Conservation (phyloP, 176 grass and related monocot genomes). For the Elaeis guineensis region DNA sequence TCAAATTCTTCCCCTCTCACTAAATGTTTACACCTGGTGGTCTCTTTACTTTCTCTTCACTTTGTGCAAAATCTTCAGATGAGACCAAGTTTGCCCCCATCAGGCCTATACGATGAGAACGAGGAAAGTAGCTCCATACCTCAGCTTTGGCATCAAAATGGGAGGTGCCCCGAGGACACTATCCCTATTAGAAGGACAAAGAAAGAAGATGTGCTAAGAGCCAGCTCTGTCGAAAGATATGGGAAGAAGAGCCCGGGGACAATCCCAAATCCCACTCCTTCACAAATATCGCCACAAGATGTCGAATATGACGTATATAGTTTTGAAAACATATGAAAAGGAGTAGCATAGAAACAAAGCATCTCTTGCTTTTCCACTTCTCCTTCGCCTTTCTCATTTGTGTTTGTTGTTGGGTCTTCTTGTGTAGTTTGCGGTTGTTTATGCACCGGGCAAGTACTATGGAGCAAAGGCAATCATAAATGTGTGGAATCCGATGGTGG, state of each 20-base stretch:
- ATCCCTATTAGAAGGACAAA: constrained; percentile 58
- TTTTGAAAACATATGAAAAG: too few relatives aligned
- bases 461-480: constrained; percentile 88
- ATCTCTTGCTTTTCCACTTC: background rate
- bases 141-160: constrained; percentile 61
- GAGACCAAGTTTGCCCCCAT: constrained; percentile 4
- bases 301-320: too few relatives aligned
- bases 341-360: too few relatives aligned
- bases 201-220: constrained; percentile 43
- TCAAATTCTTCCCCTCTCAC: background rate
- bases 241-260: constrained; percentile 30
- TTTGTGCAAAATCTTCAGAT: background rate
- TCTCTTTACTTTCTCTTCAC: background rate
- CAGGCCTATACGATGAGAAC: constrained; percentile 8
- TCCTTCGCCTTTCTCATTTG: too few relatives aligned
- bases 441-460: constrained; percentile 79
- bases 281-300: background rate
- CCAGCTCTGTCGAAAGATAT: constrained; percentile 43
- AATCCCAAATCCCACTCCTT: constrained; percentile 30
- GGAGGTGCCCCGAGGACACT: constrained; percentile 42
- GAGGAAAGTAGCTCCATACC: constrained; percentile 31
- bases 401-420: background rate
- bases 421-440: constrained; percentile 70
- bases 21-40: background rate
- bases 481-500: constrained; percentile 84